A percentile compares a stretch with the other conserved stretches of the same genome.
Conservation (phyloP, 805 yeast species). For the Metschnikowia henanensis region DNA sequence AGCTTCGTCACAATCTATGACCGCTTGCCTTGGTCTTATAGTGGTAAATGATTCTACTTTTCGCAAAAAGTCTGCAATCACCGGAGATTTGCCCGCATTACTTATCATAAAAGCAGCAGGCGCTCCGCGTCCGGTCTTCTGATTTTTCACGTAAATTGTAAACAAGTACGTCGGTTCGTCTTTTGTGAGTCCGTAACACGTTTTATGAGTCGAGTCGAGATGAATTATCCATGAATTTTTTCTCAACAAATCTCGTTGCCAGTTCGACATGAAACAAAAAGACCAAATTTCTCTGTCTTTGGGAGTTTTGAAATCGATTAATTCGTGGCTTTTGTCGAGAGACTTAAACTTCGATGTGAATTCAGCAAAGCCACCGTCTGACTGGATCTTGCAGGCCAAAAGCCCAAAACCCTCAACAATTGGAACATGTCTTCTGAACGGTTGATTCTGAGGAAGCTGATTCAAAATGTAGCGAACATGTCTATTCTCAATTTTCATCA, state of each 20-base stretch:
- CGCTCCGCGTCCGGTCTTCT: background rate
- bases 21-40: background rate
- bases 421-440: no score
- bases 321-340: no score
- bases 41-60: background rate
- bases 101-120: background rate
- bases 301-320: no score
- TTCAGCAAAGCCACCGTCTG: no score
- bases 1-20: background rate
- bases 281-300: no score
- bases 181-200: background rate
- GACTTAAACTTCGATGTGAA: no score
- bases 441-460: no score
- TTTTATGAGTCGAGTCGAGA: background rate
- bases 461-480: no score
- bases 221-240: background rate
- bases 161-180: background rate
- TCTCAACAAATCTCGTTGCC: background rate
- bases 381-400: no score
- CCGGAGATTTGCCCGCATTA: background rate
- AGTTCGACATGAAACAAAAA: background rate
- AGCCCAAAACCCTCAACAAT: no score
- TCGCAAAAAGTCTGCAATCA: background rate
- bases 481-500: no score
- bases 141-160: background rate